Base-by-base conservation (phyloP, 345 rosid genomes). In the Eucalyptus victrix region DNA sequence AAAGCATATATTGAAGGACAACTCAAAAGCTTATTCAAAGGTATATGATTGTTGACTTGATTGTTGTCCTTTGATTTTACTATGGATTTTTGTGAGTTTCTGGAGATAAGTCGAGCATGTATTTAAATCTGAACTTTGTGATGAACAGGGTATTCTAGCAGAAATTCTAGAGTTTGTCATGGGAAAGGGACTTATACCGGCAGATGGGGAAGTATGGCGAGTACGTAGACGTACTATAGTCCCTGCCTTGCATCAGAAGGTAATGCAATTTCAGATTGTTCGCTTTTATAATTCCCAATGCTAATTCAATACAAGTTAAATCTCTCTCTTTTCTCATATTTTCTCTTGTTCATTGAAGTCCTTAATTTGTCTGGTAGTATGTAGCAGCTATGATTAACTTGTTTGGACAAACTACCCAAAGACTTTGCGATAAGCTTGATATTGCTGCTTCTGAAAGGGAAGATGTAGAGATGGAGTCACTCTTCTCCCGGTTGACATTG, bases 121-220 rank as follows among this genome's bases (percentile, higher is more conserved):
- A 92, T 90, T 87, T 86, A 76, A 37, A 76, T 37, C 47, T 87
- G 86, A 86, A 67, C 32, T 90, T 80, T 90, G 90, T 90, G 67
- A 90, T 60, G 80, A 92, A 90, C 93, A 97, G 99, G 99, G 99
- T 88, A 93, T 97, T 87, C 90, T 97, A 88, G 98, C 98, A 87
- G 99, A 97, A 91, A 97, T 97, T 94, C 93, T 97, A 83, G 98
- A 97, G 11, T 97, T 97, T 95, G 99, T 97, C 44, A 97, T 97
- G 99, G 99, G 99, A 28, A 97, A 91, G 91, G 99, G 99, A 90
- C 97, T 97, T 80, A 97, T 97, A 83, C 99, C 99, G 1, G 99
- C 99, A 65, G 99, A 97, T 94, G 99, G 97, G 15, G 99, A 97
- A 92, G 91, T 96, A 91, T 97, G 99, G 99, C 97, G 98, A 89